Conservation (phyloP, 495 filamentous ascomycete genomes). For the Lepidopterella palustris region DNA sequence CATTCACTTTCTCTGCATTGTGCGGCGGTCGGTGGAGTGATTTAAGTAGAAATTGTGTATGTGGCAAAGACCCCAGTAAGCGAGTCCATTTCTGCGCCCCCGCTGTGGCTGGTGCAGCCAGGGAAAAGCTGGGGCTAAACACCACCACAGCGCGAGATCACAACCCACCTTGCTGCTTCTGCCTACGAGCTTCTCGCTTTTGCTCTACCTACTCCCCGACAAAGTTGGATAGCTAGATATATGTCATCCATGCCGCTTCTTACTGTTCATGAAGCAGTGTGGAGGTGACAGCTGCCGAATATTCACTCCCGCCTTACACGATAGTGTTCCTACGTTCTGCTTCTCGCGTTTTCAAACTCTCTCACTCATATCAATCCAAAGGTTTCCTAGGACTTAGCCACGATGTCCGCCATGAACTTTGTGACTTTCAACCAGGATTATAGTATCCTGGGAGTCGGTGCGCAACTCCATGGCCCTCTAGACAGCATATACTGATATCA, state of each 20-base stretch:
- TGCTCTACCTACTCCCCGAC: too few species aligned
- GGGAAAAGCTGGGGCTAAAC: not conserved
- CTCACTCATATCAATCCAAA: not conserved
- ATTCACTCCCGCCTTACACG: not conserved
- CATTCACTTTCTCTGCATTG: too few species aligned
- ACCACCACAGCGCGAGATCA: too few species aligned
- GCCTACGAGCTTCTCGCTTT: too few species aligned
- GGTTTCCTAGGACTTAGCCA: not conserved
- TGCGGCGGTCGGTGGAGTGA: too few species aligned
- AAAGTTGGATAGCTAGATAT: too few species aligned
- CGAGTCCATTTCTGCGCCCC: too few species aligned
- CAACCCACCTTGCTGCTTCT: too few species aligned
- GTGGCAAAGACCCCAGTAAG: too few species aligned
- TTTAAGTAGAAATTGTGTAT: too few species aligned
- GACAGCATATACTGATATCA: constrained; percentile 29
- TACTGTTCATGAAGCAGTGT: not conserved
- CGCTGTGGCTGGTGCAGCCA: not conserved
- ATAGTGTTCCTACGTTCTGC: not conserved
- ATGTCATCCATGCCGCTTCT: not conserved
- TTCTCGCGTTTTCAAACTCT: not conserved
- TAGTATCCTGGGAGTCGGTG: constrained; percentile 90
- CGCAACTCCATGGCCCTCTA: constrained; percentile 24
- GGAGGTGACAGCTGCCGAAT: not conserved
- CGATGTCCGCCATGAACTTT: constrained; percentile 77
- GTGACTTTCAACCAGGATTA: constrained; percentile 99